Conservation (phyloP, 108 stramenopile genomes). For the Cyclotella sp. region DNA sequence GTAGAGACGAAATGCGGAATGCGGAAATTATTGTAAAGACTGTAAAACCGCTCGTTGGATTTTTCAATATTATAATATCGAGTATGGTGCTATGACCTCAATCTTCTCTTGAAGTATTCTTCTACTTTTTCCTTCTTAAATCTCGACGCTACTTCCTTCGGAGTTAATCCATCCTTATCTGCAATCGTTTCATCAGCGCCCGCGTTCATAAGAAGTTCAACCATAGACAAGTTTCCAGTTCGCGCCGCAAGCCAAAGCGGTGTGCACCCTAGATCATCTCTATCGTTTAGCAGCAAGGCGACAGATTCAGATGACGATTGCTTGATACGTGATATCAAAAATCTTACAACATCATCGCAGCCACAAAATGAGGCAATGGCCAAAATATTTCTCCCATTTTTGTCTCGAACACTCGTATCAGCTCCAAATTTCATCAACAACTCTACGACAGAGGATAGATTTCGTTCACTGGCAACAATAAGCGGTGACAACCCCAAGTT, state of each 20-base stretch:
- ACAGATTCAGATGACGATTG: constrained; percentile 4
- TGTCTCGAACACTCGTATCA: constrained; percentile 18
- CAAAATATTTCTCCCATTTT: constrained; percentile 33
- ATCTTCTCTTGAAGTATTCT: constrained; percentile 22
- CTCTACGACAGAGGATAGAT: constrained; percentile 30
- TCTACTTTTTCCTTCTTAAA: constrained; percentile 50
- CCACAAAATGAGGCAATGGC: constrained; percentile 61
- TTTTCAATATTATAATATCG: neutral
- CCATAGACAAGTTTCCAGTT: constrained; percentile 49
- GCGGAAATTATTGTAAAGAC: too few species aligned
- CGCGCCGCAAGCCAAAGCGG: constrained; percentile 60
- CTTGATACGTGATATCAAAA: constrained; percentile 22
- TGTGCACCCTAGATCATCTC: constrained; percentile 47
- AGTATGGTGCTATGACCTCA: neutral
- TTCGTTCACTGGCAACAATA: constrained; percentile 58
- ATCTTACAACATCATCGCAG: constrained; percentile 47
- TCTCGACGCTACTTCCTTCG: constrained; percentile 43
- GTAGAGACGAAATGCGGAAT: neutral
- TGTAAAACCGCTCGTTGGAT: too few species aligned
- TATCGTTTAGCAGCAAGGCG: constrained; percentile 26
- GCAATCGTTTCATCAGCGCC: constrained; percentile 52
- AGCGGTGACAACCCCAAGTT: constrained; percentile 45
- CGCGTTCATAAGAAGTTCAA: constrained; percentile 37
- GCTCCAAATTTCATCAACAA: constrained; percentile 29
- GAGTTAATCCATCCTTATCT: constrained; percentile 41